A percentile compares a stretch with the other conserved stretches of the same genome.
These are phyloP conservation scores for Albatrellus ellisii DNA, from an alignment of 768 basidiomycete species.

Conservation along the genomic window DNA sequence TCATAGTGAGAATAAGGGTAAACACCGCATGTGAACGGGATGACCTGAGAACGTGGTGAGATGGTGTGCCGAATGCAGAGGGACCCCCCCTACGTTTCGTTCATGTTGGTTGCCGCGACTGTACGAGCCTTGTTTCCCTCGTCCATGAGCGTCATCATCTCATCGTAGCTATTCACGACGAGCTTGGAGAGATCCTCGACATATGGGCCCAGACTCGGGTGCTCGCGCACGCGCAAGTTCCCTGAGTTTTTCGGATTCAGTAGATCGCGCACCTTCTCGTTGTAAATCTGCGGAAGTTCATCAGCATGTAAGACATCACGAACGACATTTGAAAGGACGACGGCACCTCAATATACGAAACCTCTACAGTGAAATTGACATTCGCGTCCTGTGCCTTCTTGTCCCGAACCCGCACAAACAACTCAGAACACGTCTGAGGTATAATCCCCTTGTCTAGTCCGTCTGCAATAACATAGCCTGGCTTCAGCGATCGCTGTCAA, in stretches of 20 bases:
- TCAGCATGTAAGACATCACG: neutral
- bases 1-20: constrained; percentile 89
- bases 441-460: constrained; percentile 96
- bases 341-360: constrained; percentile 93
- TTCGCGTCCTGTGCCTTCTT: constrained; percentile 53
- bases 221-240: constrained; percentile 93
- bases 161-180: constrained; percentile 80
- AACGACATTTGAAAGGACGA: constrained; percentile 2
- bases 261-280: constrained; percentile 95
- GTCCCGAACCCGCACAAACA: constrained; percentile 71
- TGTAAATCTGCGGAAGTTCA: constrained; percentile 59
- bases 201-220: constrained; percentile 93
- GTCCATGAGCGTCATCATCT: constrained; percentile 99
- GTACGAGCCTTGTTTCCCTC: constrained; percentile 98
- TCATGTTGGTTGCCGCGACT: constrained; percentile 99
- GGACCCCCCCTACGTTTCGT: constrained; percentile 58
- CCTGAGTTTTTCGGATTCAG: constrained; percentile 96
- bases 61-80: neutral
- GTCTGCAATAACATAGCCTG: constrained; percentile 33
- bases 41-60: constrained; percentile 34
- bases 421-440: constrained; percentile 85
- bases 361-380: constrained; percentile 82
- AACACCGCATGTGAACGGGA: constrained; percentile 98
- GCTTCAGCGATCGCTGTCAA: neutral
- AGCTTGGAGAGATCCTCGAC: constrained; percentile 96